phyloP scores from a whole-genome alignment of 1,139 yeast species.

The Pichia sp. region DNA sequence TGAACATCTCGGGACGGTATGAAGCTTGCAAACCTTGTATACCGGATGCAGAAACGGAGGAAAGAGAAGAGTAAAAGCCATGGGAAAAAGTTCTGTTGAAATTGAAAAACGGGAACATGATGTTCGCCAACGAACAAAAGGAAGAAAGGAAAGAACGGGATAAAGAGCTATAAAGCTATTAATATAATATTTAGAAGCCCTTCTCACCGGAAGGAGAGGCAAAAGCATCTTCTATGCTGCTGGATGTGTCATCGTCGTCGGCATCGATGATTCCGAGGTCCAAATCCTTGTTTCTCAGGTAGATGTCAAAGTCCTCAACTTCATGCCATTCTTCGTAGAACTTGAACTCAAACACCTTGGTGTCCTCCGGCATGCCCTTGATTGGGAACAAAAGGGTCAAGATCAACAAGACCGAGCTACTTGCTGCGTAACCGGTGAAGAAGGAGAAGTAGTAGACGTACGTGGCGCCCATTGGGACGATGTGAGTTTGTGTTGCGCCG shows the following conservation, averaged over 20 bases:
- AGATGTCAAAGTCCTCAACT: constrained; percentile 57
- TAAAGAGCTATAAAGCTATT: neutral
- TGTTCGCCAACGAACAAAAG: neutral
- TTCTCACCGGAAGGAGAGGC: neutral
- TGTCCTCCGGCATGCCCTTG: constrained; percentile 46
- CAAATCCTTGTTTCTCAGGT: neutral
- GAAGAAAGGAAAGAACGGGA: neutral
- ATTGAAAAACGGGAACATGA: neutral
- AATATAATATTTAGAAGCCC: neutral
- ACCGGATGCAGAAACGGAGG: neutral
- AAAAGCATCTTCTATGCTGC: constrained; percentile 2
- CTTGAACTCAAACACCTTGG: constrained; percentile 15
- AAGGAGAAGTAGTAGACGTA: constrained; percentile 68
- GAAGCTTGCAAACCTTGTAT: neutral
- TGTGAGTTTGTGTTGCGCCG: constrained; percentile 47
- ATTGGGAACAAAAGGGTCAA: constrained; percentile 53
- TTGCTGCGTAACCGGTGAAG: constrained; percentile 64
- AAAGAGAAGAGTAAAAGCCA: neutral
- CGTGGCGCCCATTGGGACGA: constrained; percentile 77
- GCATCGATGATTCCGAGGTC: neutral
- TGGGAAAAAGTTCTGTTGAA: neutral
- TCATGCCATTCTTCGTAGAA: constrained; percentile 32
- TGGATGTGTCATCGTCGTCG: constrained; percentile 1
- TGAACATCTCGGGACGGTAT: too few relatives aligned
- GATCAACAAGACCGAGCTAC: constrained; percentile 47